Evolutionary conservation across 2,329 filamentous ascomycete genomes (phyloP), one percentile per base, ranked within the genome.

Genomic region (Aspergillus thermomutatus): DNA sequence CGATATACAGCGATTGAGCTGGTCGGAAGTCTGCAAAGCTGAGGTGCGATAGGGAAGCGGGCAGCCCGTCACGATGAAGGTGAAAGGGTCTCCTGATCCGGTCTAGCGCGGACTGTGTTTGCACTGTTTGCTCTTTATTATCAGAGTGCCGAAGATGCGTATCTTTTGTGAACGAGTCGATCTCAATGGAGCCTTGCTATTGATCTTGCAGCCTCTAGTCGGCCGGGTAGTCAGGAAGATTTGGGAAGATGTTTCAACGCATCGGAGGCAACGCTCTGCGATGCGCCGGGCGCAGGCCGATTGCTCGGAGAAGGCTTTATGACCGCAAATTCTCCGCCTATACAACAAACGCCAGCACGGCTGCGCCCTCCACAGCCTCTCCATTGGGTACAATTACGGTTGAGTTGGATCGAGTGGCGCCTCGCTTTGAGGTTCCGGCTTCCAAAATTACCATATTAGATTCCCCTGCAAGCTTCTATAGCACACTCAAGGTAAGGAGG

Each of bases 381-480:
- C 84, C 70, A 75, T 74, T 89, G 50, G 84, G 82, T 17, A 79
- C 80, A 14, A 81, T 90, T 54, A 87, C 84, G 11, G 79, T 80
- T 46, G 92, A 99, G 73, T 79, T 99, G 59, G 94, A 99, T 73
- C 88, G 83, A 65, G 85, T 97, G 62, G 89, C 92, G 3, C 94
- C 94, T n/a, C 88, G 90, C 47, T 96, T 99, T 66, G 90, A 92
- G 70, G 81, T 99, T 26, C 80, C 87, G 26, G 90, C 91, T 1
- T 90, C 90, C 4, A 86, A 93, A 57, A 89, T 99, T 50, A 81
- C 83, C 10, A 88, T 99, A 21, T 75, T 99, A 11, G 83, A 87
- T 65, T 88, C 89, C 2, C 94, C 94, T 0, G 76, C 84, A n/a
- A 90, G 93, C 53, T 99, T 99, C 72, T 99, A 97, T 75, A 86